phyloP scores from a whole-genome alignment of 495 filamentous ascomycete genomes.

The Choiromyces venosus region DNA sequence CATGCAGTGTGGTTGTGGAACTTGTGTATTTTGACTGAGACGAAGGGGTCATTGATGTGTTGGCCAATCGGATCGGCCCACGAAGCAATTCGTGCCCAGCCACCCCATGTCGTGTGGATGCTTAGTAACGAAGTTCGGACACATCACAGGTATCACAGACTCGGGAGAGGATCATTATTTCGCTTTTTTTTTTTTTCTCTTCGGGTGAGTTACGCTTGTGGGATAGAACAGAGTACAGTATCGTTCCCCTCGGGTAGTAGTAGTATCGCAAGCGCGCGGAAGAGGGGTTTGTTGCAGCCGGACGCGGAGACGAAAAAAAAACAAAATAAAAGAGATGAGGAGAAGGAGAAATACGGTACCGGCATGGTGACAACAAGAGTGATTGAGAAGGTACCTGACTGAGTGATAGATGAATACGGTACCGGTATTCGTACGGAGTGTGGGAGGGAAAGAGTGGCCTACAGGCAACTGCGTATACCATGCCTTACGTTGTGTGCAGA shows the following conservation, averaged over 20 bases:
- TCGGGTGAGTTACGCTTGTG: not conserved
- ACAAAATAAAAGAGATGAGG: not conserved
- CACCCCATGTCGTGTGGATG: slow-evolving; percentile 30
- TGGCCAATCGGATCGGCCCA: slow-evolving; percentile 32
- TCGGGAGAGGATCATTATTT: not conserved
- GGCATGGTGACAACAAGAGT: not conserved
- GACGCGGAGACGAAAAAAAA: not conserved
- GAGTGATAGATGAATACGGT: not conserved
- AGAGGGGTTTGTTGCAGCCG: not conserved
- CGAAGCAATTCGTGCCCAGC: slow-evolving; percentile 34
- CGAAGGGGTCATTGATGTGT: not conserved
- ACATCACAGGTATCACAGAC: slow-evolving; percentile 18
- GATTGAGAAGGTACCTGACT: not conserved
- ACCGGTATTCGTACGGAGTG: not conserved
- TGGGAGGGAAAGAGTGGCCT: not conserved
- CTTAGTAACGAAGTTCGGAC: slow-evolving; percentile 29
- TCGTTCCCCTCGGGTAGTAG: not conserved
- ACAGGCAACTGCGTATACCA: not conserved
- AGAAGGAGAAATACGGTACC: not conserved
- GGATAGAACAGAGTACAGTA: not conserved
- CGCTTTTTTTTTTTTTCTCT: not conserved
- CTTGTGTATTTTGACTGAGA: slow-evolving; percentile 30
- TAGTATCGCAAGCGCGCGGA: not conserved
- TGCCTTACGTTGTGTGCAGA: not conserved
- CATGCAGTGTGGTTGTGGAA: slow-evolving; percentile 9